phyloP scores from a whole-genome alignment of 1,284 basidiomycete genomes.

The Phylloboletellus chloephorus region DNA sequence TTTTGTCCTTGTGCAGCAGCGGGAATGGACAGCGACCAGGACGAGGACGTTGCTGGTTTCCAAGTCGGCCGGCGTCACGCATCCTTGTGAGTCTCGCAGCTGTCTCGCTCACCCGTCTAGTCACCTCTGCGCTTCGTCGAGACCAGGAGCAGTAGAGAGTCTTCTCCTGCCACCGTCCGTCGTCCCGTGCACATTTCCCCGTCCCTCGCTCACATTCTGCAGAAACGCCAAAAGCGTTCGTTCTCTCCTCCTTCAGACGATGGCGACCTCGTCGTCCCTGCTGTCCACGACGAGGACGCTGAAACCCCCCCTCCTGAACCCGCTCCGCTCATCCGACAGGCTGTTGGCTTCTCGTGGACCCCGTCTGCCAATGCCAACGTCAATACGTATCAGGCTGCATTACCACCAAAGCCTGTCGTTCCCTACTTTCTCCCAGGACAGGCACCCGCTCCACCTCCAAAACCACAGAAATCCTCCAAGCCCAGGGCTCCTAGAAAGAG shows the following conservation, averaged over 20 bases:
- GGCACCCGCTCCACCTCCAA: conserved; percentile 31
- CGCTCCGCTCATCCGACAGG: conserved; percentile 47
- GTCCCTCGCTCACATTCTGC: not conserved
- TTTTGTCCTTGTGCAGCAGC: not conserved
- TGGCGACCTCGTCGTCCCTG: conserved; percentile 36
- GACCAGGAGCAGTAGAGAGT: conserved; percentile 52
- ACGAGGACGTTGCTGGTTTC: conserved; percentile 17
- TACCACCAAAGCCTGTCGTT: conserved; percentile 22
- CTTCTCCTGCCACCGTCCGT: conserved; percentile 44
- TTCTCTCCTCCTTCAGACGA: conserved; percentile 52
- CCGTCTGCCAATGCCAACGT: conserved; percentile 25
- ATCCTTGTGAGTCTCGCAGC: conserved; percentile 20
- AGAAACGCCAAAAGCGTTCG: conserved; percentile 39
- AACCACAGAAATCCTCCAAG: conserved; percentile 23
- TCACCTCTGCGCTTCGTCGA: conserved; percentile 11
- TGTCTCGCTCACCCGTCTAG: not conserved
- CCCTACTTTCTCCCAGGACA: conserved; percentile 50
- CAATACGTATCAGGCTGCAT: conserved; percentile 44
- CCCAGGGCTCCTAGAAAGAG: conserved; percentile 27
- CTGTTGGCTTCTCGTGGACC: conserved; percentile 46
- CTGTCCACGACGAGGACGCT: conserved; percentile 37
- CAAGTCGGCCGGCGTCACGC: conserved; percentile 17
- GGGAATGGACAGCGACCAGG: conserved; percentile 19
- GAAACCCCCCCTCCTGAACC: conserved; percentile 45
- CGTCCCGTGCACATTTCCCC: not conserved